Conservation (phyloP, 208 protist species). For the Porcisia hertigi region DNA sequence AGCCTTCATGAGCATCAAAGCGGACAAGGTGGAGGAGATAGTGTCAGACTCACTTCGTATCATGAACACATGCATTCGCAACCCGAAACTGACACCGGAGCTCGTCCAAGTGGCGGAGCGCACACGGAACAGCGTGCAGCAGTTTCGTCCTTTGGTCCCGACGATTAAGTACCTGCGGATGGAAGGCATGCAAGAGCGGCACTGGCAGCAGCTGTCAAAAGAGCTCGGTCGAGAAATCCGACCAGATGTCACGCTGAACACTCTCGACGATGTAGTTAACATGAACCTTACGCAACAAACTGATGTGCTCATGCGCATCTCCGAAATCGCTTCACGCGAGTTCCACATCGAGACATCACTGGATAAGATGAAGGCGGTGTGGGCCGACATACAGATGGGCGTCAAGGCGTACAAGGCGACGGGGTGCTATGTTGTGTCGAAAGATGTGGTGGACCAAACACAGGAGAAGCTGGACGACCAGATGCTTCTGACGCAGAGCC, state of each 20-base stretch:
- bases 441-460: conserved; percentile 91
- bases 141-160: conserved; percentile 96
- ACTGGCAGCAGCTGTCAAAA: conserved; percentile 95
- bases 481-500: conserved; percentile 95
- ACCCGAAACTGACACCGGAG: conserved; percentile 78
- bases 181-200: conserved; percentile 95
- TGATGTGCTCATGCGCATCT: conserved; percentile 89
- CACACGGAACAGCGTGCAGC: conserved; percentile 90
- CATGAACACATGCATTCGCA: conserved; percentile 87
- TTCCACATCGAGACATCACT: conserved; percentile 95
- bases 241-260: conserved; percentile 86
- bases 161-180: conserved; percentile 95
- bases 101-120: conserved; percentile 89
- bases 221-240: conserved; percentile 91
- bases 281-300: conserved; percentile 81
- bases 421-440: conserved; percentile 92
- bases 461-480: conserved; percentile 97
- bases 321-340: conserved; percentile 95
- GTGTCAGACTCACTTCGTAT: conserved; percentile 74
- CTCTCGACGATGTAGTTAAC: conserved; percentile 80
- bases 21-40: conserved; percentile 90
- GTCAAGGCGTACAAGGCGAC: conserved; percentile 90
- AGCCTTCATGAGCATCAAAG: conserved; percentile 86
- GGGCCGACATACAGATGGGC: conserved; percentile 87
- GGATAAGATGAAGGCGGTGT: conserved; percentile 94